phyloP scores from a whole-genome alignment of 2,329 filamentous ascomycete species.

The Penicillium sp. region DNA sequence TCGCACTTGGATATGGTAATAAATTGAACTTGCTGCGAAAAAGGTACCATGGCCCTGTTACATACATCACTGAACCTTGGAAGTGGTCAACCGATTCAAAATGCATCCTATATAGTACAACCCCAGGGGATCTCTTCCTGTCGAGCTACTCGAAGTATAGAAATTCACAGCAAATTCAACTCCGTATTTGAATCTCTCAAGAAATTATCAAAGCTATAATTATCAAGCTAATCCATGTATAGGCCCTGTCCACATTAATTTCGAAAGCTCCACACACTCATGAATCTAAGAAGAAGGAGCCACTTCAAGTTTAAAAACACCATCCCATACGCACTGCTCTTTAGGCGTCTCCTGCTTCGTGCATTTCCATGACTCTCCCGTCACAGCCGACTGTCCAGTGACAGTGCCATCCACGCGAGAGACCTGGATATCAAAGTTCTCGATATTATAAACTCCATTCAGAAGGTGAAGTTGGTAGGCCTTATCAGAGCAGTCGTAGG shows the following conservation, averaged over 20 bases:
- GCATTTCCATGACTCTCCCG: conserved; percentile 14
- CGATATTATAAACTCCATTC: conserved; percentile 18
- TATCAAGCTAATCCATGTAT: not conserved
- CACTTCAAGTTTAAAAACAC: conserved; percentile 16
- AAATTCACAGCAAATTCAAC: too few species aligned
- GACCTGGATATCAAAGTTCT: conserved; percentile 15
- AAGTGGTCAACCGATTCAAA: too few species aligned
- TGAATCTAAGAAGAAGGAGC: not conserved
- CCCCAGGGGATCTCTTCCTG: too few species aligned
- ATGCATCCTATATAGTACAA: too few species aligned
- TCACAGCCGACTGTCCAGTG: conserved; percentile 4
- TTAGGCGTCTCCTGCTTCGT: conserved; percentile 10
- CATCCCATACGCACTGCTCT: conserved; percentile 16
- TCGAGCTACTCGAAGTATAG: too few species aligned
- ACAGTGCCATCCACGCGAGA: conserved; percentile 12
- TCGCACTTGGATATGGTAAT: not conserved
- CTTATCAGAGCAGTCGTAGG: conserved; percentile 13
- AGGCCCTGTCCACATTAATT: not conserved
- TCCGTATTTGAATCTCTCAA: too few species aligned
- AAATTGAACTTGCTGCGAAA: not conserved
- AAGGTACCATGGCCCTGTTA: too few species aligned
- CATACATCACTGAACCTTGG: too few species aligned
- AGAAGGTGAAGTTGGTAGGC: conserved; percentile 16
- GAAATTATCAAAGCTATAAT: too few species aligned
- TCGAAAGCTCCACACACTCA: not conserved